Base-by-base conservation (phyloP, 495 filamentous ascomycete species). In the Parathielavia appendiculata region DNA sequence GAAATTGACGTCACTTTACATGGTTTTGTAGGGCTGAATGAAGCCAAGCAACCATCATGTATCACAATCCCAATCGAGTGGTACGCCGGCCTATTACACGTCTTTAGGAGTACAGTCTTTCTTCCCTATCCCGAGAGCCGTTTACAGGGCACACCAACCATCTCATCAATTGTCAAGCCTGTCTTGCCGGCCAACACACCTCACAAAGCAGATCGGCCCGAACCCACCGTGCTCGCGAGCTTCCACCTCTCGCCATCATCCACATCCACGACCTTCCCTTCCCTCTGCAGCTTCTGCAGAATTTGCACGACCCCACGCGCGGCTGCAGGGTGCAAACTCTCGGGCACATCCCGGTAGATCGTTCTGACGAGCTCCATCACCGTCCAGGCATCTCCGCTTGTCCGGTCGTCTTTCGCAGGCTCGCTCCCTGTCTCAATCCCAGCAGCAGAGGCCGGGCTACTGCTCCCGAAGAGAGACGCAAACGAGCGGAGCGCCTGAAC, bases 291-390 rank as follows among this genome's bases (percentile, higher is more conserved):
- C 75, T 92, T 92, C 60, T 73, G 64, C 58, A 93, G 66, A 48
- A 92, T 83, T 70, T 86, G 83, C 45, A 83, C 45, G 22, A 90
- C 77, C 5, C 89, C 90, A 41, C 76, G 73, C 46, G 83, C 84
- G 5, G 89, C 90, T 16, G 92, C 83, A 32, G 77, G 61, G 71
- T 90, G 87, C 62, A 98, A 75, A 61, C 76, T 83, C 69, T 87
- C 85, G 6, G 87, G 83, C 8, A 95, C 83, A 70, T 88, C 86
- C 44, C 77, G 76, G 66, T 98, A 98, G 20, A 98, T 88, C 23
- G 84, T 72, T 72, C 88, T 87, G 26, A 97, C 95, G 44, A 97
- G 75, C 65, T 91, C 87, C 76, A 92, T 86, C 9, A 83, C 74
- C 20, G 83, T 86, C 86, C 86, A 90, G 79, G 61, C 61, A 35